phyloP scores from a whole-genome alignment of 2,329 filamentous ascomycete species.

The Fusarium circinatum region DNA sequence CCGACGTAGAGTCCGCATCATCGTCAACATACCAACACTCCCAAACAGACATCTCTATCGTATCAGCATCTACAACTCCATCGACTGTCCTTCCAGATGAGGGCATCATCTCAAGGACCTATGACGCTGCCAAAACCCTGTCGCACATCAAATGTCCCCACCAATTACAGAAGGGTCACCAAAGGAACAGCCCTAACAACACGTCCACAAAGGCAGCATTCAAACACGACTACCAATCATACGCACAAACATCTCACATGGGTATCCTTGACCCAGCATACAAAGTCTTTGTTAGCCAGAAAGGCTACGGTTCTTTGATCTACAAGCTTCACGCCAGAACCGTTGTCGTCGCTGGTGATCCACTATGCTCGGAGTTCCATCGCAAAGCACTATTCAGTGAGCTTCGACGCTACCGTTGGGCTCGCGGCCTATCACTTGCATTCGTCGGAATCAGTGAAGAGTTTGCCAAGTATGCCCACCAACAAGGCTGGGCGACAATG shows the following conservation, averaged over 20 bases:
- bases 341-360: not conserved
- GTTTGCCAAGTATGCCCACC: not conserved
- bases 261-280: conserved; percentile 14
- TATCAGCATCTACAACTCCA: not conserved
- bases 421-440: not conserved
- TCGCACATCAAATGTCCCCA: not conserved
- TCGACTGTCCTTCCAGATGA: not conserved
- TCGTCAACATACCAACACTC: not conserved
- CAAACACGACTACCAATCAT: not conserved
- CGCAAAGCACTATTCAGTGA: not conserved
- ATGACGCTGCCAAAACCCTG: not conserved
- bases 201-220: not conserved
- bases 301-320: not conserved
- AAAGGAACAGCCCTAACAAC: not conserved
- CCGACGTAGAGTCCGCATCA: not conserved
- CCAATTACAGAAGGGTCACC: not conserved
- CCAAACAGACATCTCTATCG: not conserved
- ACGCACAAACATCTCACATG: conserved; percentile 21
- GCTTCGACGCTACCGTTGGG: not conserved
- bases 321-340: conserved; percentile 5
- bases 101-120: not conserved
- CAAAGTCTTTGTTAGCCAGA: not conserved
- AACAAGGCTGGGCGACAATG: conserved; percentile 5
- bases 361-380: not conserved
- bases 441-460: not conserved